Percentiles rank a stretch among this genome's conserved stretches.
Conservation (phyloP, 441 rosid genomes). For the Pelargonium myrrhifolium region DNA sequence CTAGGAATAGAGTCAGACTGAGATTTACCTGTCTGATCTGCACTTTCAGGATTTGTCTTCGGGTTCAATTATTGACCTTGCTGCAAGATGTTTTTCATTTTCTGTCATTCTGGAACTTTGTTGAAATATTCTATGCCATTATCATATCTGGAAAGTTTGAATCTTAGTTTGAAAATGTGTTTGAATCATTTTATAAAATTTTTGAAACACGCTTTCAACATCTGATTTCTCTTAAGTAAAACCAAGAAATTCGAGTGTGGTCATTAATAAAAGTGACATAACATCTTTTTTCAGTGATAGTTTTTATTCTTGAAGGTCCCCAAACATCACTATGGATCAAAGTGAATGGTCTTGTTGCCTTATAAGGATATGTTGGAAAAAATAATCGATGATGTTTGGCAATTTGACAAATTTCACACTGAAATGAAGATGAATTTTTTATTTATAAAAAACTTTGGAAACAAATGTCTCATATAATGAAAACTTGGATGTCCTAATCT, state of each 20-base stretch:
- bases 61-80: no score
- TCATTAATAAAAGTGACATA: background rate
- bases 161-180: background rate
- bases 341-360: background rate
- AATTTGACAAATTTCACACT: background rate
- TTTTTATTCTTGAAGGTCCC: background rate
- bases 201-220: background rate
- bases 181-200: background rate
- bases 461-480: background rate
- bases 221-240: background rate
- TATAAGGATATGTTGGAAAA: background rate
- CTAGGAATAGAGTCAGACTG: no score
- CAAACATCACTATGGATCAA: conserved; percentile 5
- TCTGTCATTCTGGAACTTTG: no score
- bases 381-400: background rate
- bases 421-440: background rate
- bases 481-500: background rate
- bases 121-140: background rate
- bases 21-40: no score
- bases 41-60: no score
- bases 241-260: background rate
- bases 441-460: background rate
- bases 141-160: background rate
- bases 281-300: background rate
- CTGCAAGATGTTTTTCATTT: no score